A percentile compares a stretch with the other conserved stretches of the same genome.
Evolutionary conservation across 1,284 basidiomycete genomes (phyloP).

Genomic region (Trichosporon ovoides): DNA sequence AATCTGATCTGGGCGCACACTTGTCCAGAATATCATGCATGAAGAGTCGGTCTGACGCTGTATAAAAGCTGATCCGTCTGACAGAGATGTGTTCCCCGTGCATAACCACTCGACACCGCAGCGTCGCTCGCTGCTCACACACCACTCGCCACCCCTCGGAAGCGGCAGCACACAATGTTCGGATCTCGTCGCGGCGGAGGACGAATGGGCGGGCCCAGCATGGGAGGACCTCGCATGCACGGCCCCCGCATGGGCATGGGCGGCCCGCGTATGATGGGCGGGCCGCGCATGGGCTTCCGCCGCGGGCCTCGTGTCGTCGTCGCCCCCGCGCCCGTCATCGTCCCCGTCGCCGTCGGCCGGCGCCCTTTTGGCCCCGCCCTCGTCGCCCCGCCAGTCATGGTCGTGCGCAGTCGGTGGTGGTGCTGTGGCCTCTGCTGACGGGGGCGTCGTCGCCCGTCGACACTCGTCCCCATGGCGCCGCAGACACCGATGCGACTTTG

Average conservation of each 20-base stretch:
- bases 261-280: not conserved
- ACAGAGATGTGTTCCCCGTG: too few species aligned
- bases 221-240: not conserved
- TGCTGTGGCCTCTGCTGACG: too few species aligned
- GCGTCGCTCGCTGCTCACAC: not conserved
- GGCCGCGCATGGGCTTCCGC: not conserved
- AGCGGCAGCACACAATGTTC: not conserved
- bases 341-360: not conserved
- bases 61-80: too few species aligned
- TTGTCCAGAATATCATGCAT: too few species aligned
- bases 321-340: not conserved
- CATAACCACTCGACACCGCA: not conserved
- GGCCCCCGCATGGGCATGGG: not conserved
- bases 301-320: not conserved
- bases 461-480: too few species aligned
- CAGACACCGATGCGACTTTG: too few species aligned
- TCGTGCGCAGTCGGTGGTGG: too few species aligned
- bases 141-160: not conserved
- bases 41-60: too few species aligned
- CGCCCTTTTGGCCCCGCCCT: too few species aligned
- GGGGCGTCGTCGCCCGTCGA: too few species aligned
- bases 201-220: not conserved
- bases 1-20: too few species aligned
- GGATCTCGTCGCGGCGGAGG: not conserved
- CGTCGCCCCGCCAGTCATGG: too few species aligned